These are phyloP conservation scores for Tilletia setariae DNA, from an alignment of 1,284 basidiomycete genomes.

Conservation along the genomic window DNA sequence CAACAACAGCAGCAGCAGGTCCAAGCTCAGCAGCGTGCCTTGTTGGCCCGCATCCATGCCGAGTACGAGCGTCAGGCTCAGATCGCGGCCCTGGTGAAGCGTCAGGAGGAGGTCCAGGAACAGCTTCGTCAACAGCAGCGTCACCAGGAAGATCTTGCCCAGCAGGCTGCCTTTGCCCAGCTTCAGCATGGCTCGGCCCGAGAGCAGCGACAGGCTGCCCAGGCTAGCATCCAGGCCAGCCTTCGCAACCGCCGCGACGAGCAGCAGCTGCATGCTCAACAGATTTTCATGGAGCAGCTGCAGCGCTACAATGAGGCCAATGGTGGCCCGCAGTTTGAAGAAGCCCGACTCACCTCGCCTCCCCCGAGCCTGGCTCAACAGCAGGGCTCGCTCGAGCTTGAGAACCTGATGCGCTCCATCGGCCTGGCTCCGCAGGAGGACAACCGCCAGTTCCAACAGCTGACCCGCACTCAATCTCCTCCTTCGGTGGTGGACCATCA, in stretches of 20 bases:
- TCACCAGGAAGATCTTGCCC: slow-evolving; percentile 23
- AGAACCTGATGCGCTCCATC: slow-evolving; percentile 3
- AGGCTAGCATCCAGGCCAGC: slow-evolving; percentile 44
- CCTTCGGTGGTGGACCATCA: not conserved
- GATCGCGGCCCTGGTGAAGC: slow-evolving; percentile 3
- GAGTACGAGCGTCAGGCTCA: slow-evolving; percentile 28
- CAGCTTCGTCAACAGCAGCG: slow-evolving; percentile 20
- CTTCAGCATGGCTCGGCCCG: slow-evolving; percentile 16
- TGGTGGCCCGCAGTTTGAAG: slow-evolving; percentile 5
- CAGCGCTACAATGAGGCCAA: slow-evolving; percentile 22
- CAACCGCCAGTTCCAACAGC: not conserved
- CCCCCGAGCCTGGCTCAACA: slow-evolving; percentile 12
- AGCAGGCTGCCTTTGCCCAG: slow-evolving; percentile 25
- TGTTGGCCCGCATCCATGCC: slow-evolving; percentile 41
- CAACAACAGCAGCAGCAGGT: slow-evolving; percentile 29
- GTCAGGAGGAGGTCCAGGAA: slow-evolving; percentile 18
- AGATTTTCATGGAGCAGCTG: slow-evolving; percentile 22
- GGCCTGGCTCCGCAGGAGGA: not conserved
- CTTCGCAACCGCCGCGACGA: slow-evolving; percentile 34
- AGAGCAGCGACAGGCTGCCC: slow-evolving; percentile 44
- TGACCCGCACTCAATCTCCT: not conserved
- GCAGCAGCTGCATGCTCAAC: slow-evolving; percentile 31
- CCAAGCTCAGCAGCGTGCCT: slow-evolving; percentile 39
- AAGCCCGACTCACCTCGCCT: slow-evolving; percentile 8
- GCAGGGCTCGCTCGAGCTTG: slow-evolving; percentile 1